Evolutionary conservation across 495 filamentous ascomycete species (phyloP), one percentile per base, ranked within the genome.

Genomic region (Podospora australis): DNA sequence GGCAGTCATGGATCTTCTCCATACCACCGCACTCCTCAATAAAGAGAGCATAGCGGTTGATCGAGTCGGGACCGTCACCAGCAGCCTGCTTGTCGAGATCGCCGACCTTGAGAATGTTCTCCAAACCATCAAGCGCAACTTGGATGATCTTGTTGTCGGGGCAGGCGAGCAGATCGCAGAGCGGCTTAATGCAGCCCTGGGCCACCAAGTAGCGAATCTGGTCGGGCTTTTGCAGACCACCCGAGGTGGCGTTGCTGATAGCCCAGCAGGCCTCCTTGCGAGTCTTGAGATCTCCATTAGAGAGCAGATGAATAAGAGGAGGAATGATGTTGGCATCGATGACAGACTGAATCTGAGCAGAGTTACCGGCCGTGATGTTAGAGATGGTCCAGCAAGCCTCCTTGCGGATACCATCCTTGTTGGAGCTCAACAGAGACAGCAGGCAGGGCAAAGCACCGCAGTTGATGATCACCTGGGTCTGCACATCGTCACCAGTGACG

Each of bases 121-220:
- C 94, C 48, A 99, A 75, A 39, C 94, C 94, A 59, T 99, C 94
- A 22, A 99, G 81, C 56, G 94, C 94, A 60, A 99, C 94, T 66
- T 99, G 94, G 58, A 99, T 97, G 65, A 99, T 99, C 81, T 99
- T 99, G 72, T 99, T 99, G 69, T 99, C 94, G 11, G 95, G 94
- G 77, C 94, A 97, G 30, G 81, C 84, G 16, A 99, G 80, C 16
- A 99, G 83, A 56, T 99, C 94, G 68, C 94, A 99, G 28, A 99
- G 80, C 0, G 94, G 94, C 73, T 88, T 95, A 72, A 99, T 97
- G 77, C 88, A 95, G 43, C 94, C 94, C 64, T 90, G 84, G 7
- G 78, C 66, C 39, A 99, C 94, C 43, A 99, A 78, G 60, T 95
- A 97, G 48, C 94, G 79, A 53, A 99, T 99, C 72, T 99, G 94